Evolutionary conservation across 805 yeast species (phyloP).

Genomic region (Teunomyces kruisii): DNA sequence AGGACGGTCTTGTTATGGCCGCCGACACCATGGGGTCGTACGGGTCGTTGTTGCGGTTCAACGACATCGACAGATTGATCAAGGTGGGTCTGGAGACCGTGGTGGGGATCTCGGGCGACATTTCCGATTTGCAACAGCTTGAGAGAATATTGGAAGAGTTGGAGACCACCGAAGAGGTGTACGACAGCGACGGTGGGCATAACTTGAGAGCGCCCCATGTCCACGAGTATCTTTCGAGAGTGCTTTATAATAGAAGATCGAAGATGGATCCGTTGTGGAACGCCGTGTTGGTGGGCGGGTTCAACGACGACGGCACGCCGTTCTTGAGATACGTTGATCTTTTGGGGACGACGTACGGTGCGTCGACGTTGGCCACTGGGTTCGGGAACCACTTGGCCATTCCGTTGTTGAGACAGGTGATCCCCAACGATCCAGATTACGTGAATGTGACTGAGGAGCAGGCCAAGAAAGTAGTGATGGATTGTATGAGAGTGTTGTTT

Average conservation of each 20-base stretch:
- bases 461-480: slow-evolving; percentile 74
- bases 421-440: slow-evolving; percentile 76
- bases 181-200: slow-evolving; percentile 66
- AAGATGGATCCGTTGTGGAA: slow-evolving; percentile 98
- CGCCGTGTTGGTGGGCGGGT: slow-evolving; percentile 87
- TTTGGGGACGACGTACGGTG: slow-evolving; percentile 84
- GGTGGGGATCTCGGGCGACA: slow-evolving; percentile 93
- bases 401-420: slow-evolving; percentile 83
- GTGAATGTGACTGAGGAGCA: slow-evolving; percentile 65
- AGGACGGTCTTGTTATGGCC: slow-evolving; percentile 89
- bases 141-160: slow-evolving; percentile 74
- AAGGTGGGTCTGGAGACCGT: slow-evolving; percentile 83
- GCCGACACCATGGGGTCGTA: slow-evolving; percentile 93
- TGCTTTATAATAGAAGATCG: slow-evolving; percentile 82
- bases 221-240: slow-evolving; percentile 81
- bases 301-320: slow-evolving; percentile 62
- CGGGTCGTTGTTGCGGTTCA: slow-evolving; percentile 88
- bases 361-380: slow-evolving; percentile 93
- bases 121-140: slow-evolving; percentile 87
- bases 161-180: slow-evolving; percentile 67
- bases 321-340: slow-evolving; percentile 85
- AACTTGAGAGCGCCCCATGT: slow-evolving; percentile 79
- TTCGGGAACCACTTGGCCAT: slow-evolving; percentile 94
- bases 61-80: slow-evolving; percentile 78
- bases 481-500: slow-evolving; percentile 90